A percentile compares a stretch with the other conserved stretches of the same genome.
These are phyloP conservation scores for Chrysosphaeria jannelii DNA, from an alignment of 2,329 filamentous ascomycete genomes.

Conservation along the genomic window DNA sequence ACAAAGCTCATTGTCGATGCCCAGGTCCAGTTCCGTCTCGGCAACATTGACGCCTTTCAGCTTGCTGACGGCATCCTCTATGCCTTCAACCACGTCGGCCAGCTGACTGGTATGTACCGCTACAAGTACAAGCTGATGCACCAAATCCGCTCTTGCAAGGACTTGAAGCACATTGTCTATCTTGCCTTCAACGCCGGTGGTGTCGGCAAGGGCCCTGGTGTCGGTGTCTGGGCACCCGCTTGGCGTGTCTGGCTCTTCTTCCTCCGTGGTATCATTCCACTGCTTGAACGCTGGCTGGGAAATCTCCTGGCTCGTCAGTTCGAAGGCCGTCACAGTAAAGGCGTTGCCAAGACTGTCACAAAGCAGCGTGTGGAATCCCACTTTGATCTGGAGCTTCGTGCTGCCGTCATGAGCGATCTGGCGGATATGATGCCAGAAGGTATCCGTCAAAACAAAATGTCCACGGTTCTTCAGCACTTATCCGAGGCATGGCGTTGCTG, in stretches of 20 bases:
- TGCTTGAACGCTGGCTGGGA: constrained; percentile 89
- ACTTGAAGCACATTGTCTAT: constrained; percentile 96
- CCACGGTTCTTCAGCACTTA: constrained; percentile 85
- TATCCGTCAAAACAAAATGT: constrained; percentile 98
- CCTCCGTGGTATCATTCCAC: constrained; percentile 90
- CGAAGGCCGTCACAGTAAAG: constrained; percentile 93
- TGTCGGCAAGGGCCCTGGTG: constrained; percentile 89
- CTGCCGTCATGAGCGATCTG: constrained; percentile 93
- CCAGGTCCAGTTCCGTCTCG: constrained; percentile 87
- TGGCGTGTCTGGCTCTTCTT: constrained; percentile 99
- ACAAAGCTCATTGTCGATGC: constrained; percentile 97
- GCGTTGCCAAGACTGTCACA: constrained; percentile 93
- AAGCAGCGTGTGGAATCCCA: constrained; percentile 98
- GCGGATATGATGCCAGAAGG: constrained; percentile 99
- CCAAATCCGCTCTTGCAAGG: constrained; percentile 95
- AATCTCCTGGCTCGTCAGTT: constrained; percentile 93
- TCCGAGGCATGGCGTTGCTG: constrained; percentile 98
- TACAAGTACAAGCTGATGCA: constrained; percentile 99
- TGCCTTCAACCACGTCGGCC: constrained; percentile 95
- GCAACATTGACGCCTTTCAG: constrained; percentile 97
- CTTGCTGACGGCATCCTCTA: constrained; percentile 97
- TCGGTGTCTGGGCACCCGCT: constrained; percentile 95
- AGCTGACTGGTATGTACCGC: constrained; percentile 95
- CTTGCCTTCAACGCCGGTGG: constrained; percentile 94
- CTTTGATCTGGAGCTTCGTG: constrained; percentile 86